Conservation (phyloP, 202 grass and related monocot species). For the Brachypodium distachyon region DNA sequence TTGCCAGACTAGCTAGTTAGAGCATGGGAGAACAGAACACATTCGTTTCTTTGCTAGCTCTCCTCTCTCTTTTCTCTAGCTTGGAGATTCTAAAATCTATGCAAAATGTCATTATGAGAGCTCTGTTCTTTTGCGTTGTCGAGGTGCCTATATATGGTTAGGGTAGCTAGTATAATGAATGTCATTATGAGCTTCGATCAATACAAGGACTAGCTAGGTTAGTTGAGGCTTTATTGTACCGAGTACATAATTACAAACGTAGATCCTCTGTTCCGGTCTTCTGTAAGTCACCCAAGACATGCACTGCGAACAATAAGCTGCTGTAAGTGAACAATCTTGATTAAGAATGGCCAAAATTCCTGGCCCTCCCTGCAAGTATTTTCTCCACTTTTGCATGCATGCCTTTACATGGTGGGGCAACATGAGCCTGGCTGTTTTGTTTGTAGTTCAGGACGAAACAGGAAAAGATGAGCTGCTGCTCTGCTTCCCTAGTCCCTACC, state of each 20-base stretch:
- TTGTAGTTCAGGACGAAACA: not conserved
- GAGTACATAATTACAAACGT: not conserved
- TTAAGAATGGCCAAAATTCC: not conserved
- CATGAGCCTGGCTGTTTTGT: not conserved
- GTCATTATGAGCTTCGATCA: not conserved
- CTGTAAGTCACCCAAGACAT: not conserved
- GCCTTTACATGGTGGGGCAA: not conserved
- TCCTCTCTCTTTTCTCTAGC: not conserved
- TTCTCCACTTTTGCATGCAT: not conserved
- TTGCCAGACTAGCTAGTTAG: not conserved
- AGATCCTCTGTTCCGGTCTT: not conserved
- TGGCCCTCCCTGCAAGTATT: not conserved
- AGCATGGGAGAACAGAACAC: constrained; percentile 18
- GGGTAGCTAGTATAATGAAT: not conserved
- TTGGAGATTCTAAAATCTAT: not conserved
- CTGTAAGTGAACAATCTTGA: not conserved
- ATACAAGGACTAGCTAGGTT: not conserved
- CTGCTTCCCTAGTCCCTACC: not conserved
- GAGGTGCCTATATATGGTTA: not conserved
- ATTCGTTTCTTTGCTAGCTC: constrained; percentile 23
- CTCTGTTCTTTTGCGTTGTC: not conserved
- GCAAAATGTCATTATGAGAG: not conserved
- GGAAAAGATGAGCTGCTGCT: not conserved
- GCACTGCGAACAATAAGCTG: not conserved
- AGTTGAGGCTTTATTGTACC: not conserved